Percentiles rank a stretch among this genome's conserved stretches.
phyloP scores from a whole-genome alignment of 208 protist species.

The Herpetomonas tarakana region DNA sequence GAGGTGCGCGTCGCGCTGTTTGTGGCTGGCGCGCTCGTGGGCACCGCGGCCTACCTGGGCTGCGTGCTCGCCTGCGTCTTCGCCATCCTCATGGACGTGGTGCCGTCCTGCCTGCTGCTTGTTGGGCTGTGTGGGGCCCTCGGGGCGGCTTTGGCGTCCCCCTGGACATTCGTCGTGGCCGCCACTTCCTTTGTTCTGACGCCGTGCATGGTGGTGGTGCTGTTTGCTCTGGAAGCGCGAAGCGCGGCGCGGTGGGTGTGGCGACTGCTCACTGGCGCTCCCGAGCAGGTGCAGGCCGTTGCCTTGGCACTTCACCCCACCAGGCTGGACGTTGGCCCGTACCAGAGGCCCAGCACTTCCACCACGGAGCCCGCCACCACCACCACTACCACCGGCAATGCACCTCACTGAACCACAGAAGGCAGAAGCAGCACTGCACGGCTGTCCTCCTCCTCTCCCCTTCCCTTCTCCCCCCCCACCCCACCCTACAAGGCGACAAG shows the following conservation, averaged over 20 bases:
- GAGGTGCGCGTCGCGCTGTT: neutral
- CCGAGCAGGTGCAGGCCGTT: neutral
- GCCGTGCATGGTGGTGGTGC: neutral
- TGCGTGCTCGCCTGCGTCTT: neutral
- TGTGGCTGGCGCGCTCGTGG: neutral
- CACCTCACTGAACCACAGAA: no score
- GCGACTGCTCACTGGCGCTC: neutral
- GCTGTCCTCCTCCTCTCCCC: no score
- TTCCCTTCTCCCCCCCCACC: no score
- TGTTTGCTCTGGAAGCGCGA: neutral
- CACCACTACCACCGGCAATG: no score
- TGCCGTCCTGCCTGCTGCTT: neutral
- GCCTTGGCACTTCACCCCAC: neutral
- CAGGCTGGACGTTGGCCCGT: no score
- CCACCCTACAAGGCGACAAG: no score
- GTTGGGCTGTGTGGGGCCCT: neutral
- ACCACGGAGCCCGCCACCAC: no score
- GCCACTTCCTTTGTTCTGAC: neutral
- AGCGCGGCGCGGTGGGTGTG: neutral
- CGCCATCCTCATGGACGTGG: slow-evolving; percentile 1
- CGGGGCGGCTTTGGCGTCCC: neutral
- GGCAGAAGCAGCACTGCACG: no score
- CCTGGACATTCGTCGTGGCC: neutral
- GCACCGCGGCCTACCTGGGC: neutral
- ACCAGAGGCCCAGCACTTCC: no score